A percentile compares a stretch with the other conserved stretches of the same genome.
phyloP scores from a whole-genome alignment of 108 stramenopile species.

The Discostella stelligeroides region DNA sequence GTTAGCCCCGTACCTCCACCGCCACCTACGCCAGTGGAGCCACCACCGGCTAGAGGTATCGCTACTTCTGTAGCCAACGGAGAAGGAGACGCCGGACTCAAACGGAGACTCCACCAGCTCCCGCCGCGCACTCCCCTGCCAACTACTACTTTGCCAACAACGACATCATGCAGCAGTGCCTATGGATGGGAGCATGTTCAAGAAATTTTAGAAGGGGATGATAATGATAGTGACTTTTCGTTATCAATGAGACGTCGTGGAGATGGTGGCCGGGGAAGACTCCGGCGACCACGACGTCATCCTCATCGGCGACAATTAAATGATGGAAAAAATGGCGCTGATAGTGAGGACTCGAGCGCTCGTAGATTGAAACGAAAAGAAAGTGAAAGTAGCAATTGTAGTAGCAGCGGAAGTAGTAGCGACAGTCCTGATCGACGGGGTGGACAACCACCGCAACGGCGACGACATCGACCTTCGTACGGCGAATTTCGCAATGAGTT shows the following conservation, averaged over 20 bases:
- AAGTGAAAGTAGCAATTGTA: background rate
- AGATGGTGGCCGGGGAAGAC: too few relatives aligned
- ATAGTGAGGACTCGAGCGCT: background rate
- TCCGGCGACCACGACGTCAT: too few relatives aligned
- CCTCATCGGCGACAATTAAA: background rate
- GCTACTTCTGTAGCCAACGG: too few relatives aligned
- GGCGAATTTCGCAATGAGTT: background rate
- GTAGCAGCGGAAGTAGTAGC: background rate
- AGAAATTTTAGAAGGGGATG: background rate
- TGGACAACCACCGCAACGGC: background rate
- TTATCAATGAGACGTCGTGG: too few relatives aligned
- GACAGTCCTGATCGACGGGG: too few relatives aligned
- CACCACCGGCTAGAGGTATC: too few relatives aligned
- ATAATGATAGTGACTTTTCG: background rate
- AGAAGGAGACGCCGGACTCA: too few relatives aligned
- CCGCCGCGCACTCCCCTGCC: too few relatives aligned
- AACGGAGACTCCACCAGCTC: too few relatives aligned
- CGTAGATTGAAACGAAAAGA: background rate
- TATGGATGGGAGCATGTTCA: conserved; percentile 4
- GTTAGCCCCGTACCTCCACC: too few relatives aligned
- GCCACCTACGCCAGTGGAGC: too few relatives aligned
- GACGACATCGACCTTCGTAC: background rate
- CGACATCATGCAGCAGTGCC: background rate
- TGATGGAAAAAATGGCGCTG: background rate
- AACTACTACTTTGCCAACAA: too few relatives aligned